Evolutionary conservation across 1,284 basidiomycete genomes (phyloP), one percentile per base, ranked within the genome.

Genomic region (Cutaneotrichosporon mucoides): DNA sequence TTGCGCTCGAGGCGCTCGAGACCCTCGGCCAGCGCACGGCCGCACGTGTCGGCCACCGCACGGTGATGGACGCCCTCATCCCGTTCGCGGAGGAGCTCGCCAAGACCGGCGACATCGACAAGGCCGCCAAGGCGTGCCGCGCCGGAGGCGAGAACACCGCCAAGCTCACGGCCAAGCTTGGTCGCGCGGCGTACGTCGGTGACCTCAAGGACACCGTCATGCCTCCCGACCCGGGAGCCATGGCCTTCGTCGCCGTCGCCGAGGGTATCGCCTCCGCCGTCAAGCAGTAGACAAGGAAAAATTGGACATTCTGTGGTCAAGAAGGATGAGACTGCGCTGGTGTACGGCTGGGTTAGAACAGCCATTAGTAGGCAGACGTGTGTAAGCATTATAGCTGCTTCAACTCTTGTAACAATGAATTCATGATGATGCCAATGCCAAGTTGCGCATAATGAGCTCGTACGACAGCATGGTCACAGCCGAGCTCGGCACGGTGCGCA

Each of bases 401-500:
- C 24, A n/a, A 45, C 38, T 40, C 38, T 40, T 40, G 38, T 51
- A 51, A 51, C 49, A 34, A 51, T 51, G 49, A 37, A 51, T 51
- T 51, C 38, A 51, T 51, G 49, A 41, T 41, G 49, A 51, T 12
- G 49, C 40, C 38, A 33, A 50, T 50, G 58, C 47, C 55, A 80
- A 67, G 51, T 75, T 71, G 45, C 79, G 76, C 79, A 80, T 80
- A 55, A 80, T 74, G 53, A 80, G 68, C 70, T 81, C 79, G 68
- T 81, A 81, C 89, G 92, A 91, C 73, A 96, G 80, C 84, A 96
- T 88, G 37, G 93, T 96, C 64, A 96, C 88, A 2, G 92, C 92
- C 68, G 88, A 91, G 73, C 91, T 92, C 13, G 93, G 93, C 60
- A 97, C 92, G 1, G 93, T 96, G 62, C 94, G 82, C 47, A 95